These are phyloP conservation scores for Nicotiana noctiflora DNA, from an alignment of 257 asterid species.

Conservation along the genomic window DNA sequence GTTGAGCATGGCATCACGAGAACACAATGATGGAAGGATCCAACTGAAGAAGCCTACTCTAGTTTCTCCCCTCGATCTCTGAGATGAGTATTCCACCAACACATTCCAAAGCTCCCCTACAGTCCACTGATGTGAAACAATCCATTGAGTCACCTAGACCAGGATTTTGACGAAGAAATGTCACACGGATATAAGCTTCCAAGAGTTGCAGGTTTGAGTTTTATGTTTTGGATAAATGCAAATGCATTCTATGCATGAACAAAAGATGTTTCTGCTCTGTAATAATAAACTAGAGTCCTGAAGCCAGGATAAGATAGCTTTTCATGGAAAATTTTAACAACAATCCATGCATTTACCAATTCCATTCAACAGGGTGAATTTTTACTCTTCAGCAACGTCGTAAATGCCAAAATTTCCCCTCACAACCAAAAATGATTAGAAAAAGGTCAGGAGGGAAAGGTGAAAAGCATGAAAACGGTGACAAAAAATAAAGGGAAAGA, in stretches of 20 bases:
- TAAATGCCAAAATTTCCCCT: background rate
- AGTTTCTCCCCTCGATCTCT: slow-evolving; percentile 39
- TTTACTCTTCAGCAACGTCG: background rate
- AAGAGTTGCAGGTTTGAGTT: background rate
- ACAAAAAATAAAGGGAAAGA: background rate
- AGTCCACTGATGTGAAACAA: slow-evolving; percentile 55
- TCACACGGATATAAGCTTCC: background rate
- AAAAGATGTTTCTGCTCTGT: background rate
- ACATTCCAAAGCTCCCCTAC: slow-evolving; percentile 84
- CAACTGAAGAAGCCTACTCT: slow-evolving; percentile 51
- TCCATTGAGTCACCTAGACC: slow-evolving; percentile 49
- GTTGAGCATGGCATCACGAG: slow-evolving; percentile 25
- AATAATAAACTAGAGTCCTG: background rate
- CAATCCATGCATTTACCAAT: background rate
- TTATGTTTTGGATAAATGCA: background rate
- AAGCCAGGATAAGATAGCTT: background rate
- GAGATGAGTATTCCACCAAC: slow-evolving; percentile 53
- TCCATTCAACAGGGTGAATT: background rate
- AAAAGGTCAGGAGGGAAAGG: background rate
- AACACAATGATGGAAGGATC: slow-evolving; percentile 51
- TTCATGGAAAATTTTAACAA: background rate
- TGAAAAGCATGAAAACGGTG: background rate
- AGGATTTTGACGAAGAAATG: slow-evolving; percentile 1
- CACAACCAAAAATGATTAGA: background rate
- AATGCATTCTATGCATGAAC: background rate